These are phyloP conservation scores for Penicillium palitans DNA, from an alignment of 2,329 filamentous ascomycete species.

Conservation along the genomic window DNA sequence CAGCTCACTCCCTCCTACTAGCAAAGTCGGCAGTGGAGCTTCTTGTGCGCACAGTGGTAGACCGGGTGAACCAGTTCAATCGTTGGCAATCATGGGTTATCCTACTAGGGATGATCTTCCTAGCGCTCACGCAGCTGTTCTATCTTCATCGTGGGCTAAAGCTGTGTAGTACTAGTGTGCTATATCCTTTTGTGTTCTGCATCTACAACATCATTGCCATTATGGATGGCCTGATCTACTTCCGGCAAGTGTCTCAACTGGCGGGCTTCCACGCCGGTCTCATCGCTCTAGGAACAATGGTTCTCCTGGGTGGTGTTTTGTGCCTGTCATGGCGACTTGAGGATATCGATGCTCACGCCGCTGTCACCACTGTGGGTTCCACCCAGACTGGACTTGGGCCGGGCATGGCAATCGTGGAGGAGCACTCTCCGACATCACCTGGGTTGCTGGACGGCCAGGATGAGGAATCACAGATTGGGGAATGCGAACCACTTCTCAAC, in stretches of 20 bases:
- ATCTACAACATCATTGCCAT: constrained; percentile 99
- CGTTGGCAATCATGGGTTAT: constrained; percentile 95
- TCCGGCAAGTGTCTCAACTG: constrained; percentile 81
- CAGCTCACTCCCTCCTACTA: constrained; percentile 87
- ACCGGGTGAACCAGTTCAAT: constrained; percentile 88
- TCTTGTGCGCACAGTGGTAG: constrained; percentile 80
- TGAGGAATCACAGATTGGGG: constrained; percentile 43
- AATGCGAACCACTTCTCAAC: constrained; percentile 43
- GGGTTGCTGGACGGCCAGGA: constrained; percentile 27
- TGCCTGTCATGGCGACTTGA: constrained; percentile 91
- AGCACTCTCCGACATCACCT: constrained; percentile 35
- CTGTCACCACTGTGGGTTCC: constrained; percentile 51
- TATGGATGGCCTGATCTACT: constrained; percentile 94
- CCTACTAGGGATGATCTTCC: constrained; percentile 72
- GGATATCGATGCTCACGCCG: constrained; percentile 52
- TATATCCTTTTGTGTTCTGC: constrained; percentile 97
- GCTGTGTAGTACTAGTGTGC: constrained; percentile 88
- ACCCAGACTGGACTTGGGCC: constrained; percentile 70
- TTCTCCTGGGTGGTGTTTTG: constrained; percentile 83
- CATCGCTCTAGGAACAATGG: constrained; percentile 81
- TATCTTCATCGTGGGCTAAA: constrained; percentile 93
- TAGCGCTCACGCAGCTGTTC: constrained; percentile 89
- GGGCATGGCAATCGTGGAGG: constrained; percentile 76
- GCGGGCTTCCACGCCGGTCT: constrained; percentile 67
- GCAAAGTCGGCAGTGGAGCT: constrained; percentile 97